phyloP scores from a whole-genome alignment of 768 basidiomycete genomes.

The Crassisporium funariophilum region DNA sequence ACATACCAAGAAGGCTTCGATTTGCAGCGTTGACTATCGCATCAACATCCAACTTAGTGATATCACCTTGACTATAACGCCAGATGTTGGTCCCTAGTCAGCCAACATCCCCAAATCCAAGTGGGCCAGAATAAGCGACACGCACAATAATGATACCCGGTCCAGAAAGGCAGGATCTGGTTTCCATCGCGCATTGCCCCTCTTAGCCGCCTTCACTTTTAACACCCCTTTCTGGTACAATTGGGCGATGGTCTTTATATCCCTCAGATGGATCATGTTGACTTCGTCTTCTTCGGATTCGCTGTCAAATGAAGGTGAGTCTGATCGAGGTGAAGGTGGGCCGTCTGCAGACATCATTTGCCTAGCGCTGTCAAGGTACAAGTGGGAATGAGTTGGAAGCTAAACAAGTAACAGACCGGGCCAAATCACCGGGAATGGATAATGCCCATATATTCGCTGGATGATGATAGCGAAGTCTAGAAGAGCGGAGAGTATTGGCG shows the following conservation, averaged over 20 bases:
- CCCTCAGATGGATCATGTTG: constrained; percentile 30
- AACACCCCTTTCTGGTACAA: constrained; percentile 50
- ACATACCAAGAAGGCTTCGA: constrained; percentile 63
- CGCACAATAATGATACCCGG: constrained; percentile 71
- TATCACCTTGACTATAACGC: constrained; percentile 68
- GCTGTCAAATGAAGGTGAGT: constrained; percentile 6
- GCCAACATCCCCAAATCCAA: neutral
- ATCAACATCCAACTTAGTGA: constrained; percentile 71
- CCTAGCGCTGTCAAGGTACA: neutral
- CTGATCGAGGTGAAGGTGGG: constrained; percentile 8
- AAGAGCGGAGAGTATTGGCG: too few relatives aligned
- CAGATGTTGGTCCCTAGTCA: neutral
- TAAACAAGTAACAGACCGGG: neutral
- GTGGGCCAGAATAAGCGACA: constrained; percentile 9
- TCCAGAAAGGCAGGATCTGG: constrained; percentile 45
- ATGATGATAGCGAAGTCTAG: too few relatives aligned
- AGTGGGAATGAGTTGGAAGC: neutral
- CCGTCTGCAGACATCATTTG: constrained; percentile 15
- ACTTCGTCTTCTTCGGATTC: constrained; percentile 16
- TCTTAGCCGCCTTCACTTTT: constrained; percentile 30
- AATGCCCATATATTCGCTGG: neutral
- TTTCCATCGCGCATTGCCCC: constrained; percentile 38
- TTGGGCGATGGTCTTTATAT: constrained; percentile 58
- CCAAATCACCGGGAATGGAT: constrained; percentile 1
- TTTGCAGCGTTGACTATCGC: constrained; percentile 87